Conservation (phyloP, 1,139 yeast species). For the Arxiozyma heterogenica region DNA sequence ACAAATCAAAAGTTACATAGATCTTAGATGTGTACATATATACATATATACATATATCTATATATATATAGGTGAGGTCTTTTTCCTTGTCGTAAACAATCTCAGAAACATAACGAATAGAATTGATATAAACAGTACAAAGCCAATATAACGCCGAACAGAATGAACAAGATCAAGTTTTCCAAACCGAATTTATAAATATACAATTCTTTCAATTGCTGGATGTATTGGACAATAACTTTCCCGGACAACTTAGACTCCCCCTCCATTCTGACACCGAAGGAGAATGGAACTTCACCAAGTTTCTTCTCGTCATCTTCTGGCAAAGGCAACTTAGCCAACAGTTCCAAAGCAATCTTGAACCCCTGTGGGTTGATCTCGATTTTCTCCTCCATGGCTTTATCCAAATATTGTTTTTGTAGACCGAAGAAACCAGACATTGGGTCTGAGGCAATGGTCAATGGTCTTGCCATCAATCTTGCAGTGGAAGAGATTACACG, state of each 20-base stretch:
- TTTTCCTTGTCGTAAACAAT: too few species aligned
- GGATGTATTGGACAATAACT: conserved; percentile 38
- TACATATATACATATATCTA: too few species aligned
- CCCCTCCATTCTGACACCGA: conserved; percentile 43
- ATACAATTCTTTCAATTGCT: conserved; percentile 37
- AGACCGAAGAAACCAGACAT: conserved; percentile 42
- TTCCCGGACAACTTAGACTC: conserved; percentile 40
- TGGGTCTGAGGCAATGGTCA: conserved; percentile 40
- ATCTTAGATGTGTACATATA: too few species aligned
- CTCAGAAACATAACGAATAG: conserved; percentile 12
- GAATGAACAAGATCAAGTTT: conserved; percentile 28
- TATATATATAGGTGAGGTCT: too few species aligned
- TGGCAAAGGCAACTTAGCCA: conserved; percentile 38
- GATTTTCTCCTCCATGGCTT: conserved; percentile 21
- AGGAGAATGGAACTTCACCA: conserved; percentile 41
- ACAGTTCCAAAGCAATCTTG: conserved; percentile 39
- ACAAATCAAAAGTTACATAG: too few species aligned
- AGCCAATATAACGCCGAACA: conserved; percentile 24
- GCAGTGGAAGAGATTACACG: conserved; percentile 40
- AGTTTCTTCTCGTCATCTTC: conserved; percentile 23
- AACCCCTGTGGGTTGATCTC: conserved; percentile 38
- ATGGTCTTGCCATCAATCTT: conserved; percentile 37
- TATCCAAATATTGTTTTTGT: conserved; percentile 34
- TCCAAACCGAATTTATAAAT: conserved; percentile 35
- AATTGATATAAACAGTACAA: conserved; percentile 26